Percentiles rank a stretch among this genome's conserved stretches.
phyloP scores from a whole-genome alignment of 1,139 yeast species.

The Hyphopichia wangnamkhiaoensis region DNA sequence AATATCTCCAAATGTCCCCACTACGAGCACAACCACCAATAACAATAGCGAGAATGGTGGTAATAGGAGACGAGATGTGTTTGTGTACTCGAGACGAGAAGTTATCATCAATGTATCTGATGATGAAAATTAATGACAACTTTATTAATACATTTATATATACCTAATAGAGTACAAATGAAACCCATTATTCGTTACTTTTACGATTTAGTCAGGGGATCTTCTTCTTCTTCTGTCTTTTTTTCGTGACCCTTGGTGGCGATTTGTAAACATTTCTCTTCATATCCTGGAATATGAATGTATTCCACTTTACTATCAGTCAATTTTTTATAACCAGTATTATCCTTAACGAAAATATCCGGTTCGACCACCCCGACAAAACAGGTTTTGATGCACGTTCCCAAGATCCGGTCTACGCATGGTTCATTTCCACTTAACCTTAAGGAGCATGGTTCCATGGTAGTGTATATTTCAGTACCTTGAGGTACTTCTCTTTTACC shows the following conservation, averaged over 20 bases:
- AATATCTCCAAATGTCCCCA: neutral
- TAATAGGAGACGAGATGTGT: conserved; percentile 45
- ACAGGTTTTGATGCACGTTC: conserved; percentile 61
- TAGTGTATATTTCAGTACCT: conserved; percentile 85
- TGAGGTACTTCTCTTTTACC: conserved; percentile 55
- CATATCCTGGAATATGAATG: conserved; percentile 81
- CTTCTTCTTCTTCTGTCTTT: conserved; percentile 7
- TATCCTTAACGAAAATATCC: conserved; percentile 77
- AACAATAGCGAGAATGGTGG: conserved; percentile 7
- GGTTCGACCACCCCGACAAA: conserved; percentile 96
- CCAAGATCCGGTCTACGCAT: conserved; percentile 77
- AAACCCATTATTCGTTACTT: neutral
- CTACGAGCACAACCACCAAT: neutral
- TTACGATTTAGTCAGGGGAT: neutral
- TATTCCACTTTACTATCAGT: conserved; percentile 63
- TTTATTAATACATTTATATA: too few relatives aligned
- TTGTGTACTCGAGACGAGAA: conserved; percentile 56
- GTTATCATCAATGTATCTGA: conserved; percentile 43
- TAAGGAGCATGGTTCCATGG: conserved; percentile 97
- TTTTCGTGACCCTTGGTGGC: conserved; percentile 75
- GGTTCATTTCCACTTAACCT: conserved; percentile 90
- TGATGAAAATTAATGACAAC: conserved; percentile 10
- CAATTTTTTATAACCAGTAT: conserved; percentile 61
- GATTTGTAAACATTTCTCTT: conserved; percentile 66
- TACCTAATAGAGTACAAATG: neutral